phyloP scores from a whole-genome alignment of 148 eudicot genomes.

The Fallopia convolvulus region DNA sequence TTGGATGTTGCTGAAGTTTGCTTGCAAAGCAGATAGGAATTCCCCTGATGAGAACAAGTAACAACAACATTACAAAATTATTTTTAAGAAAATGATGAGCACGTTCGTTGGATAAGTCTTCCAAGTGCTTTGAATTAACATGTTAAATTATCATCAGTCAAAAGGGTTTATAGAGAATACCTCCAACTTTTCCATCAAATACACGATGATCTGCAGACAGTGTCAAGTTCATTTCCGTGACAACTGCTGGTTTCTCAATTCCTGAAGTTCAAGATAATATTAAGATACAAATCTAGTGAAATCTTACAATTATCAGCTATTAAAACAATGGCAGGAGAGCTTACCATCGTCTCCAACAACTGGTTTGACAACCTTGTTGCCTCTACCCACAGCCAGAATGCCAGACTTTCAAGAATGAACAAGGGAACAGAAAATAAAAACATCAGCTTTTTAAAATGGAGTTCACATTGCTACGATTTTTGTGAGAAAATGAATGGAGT shows the following conservation, averaged over 20 bases:
- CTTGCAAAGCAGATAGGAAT: constrained; percentile 50
- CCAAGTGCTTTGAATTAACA: too few species aligned
- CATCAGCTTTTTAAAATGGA: neutral
- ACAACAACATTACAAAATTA: neutral
- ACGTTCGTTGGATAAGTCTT: too few species aligned
- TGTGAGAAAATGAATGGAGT: neutral
- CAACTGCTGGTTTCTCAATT: constrained; percentile 53
- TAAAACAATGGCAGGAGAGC: constrained; percentile 7
- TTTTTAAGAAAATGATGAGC: neutral
- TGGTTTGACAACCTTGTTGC: constrained; percentile 75
- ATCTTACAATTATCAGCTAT: neutral
- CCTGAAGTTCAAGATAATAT: constrained; percentile 32
- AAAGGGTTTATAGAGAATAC: constrained; percentile 22
- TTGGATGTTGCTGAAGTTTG: constrained; percentile 61
- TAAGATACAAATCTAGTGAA: neutral
- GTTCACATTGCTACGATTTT: neutral
- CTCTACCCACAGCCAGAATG: constrained; percentile 96
- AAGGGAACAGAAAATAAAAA: neutral
- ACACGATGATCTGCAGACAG: constrained; percentile 97
- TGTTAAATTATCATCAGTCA: too few species aligned
- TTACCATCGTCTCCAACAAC: constrained; percentile 68
- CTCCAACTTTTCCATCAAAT: constrained; percentile 92
- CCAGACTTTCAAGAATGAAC: constrained; percentile 50
- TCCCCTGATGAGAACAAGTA: constrained; percentile 39
- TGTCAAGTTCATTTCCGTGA: constrained; percentile 81